phyloP scores from a whole-genome alignment of 1,139 yeast genomes.

The Hemisphaericaspora xylofermentans region DNA sequence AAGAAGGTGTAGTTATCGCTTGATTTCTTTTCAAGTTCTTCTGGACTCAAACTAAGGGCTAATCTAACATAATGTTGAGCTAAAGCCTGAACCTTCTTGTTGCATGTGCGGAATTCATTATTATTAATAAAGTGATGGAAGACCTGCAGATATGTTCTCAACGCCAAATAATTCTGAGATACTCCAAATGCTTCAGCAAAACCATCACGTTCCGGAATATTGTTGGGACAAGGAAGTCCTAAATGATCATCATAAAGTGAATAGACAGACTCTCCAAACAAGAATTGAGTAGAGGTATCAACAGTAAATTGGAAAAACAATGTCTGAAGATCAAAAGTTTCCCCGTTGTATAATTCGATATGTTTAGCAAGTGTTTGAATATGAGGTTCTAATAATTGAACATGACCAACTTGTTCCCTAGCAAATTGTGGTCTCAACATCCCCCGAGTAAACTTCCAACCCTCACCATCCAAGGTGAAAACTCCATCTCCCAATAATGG shows the following conservation, averaged over 20 bases:
- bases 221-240: slow-evolving; percentile 18
- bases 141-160: slow-evolving; percentile 28
- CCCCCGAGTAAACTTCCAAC: slow-evolving; percentile 58
- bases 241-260: slow-evolving; percentile 34
- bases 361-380: slow-evolving; percentile 36
- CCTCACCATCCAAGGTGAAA: slow-evolving; percentile 57
- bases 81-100: slow-evolving; percentile 33
- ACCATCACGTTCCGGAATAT: slow-evolving; percentile 18
- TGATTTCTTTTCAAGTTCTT: slow-evolving; percentile 38
- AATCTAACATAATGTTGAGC: slow-evolving; percentile 33
- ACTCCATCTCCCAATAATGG: slow-evolving; percentile 58
- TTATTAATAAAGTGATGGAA: slow-evolving; percentile 30
- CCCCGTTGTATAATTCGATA: slow-evolving; percentile 22
- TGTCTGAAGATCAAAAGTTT: slow-evolving; percentile 36
- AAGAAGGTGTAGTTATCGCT: slow-evolving; percentile 44
- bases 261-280: slow-evolving; percentile 55
- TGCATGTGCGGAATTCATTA: slow-evolving; percentile 29
- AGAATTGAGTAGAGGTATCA: slow-evolving; percentile 59
- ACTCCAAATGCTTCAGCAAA: slow-evolving; percentile 31
- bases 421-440: slow-evolving; percentile 57
- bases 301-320: slow-evolving; percentile 47
- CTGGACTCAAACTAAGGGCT: slow-evolving; percentile 28
- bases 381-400: slow-evolving; percentile 47
- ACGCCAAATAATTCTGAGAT: slow-evolving; percentile 28
- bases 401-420: slow-evolving; percentile 51